Conservation (phyloP, 2,329 filamentous ascomycete species). For the Blastomyces silverae region DNA sequence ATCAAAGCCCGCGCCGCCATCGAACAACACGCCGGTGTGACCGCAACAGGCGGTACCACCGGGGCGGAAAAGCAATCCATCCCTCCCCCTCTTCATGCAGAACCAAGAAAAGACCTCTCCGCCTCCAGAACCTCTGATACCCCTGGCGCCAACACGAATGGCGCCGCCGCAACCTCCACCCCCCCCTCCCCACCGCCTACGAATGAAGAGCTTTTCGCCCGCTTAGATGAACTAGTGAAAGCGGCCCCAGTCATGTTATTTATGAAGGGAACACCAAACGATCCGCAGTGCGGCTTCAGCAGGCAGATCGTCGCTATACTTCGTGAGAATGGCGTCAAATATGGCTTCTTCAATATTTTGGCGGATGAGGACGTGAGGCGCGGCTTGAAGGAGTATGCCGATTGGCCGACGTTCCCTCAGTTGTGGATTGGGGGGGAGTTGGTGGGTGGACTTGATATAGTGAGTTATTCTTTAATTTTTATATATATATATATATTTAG, state of each 20-base stretch:
- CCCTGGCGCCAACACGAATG: slow-evolving; percentile 29
- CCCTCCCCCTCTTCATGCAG: slow-evolving; percentile 37
- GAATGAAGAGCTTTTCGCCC: slow-evolving; percentile 78
- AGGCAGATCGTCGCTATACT: slow-evolving; percentile 80
- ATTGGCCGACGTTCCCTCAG: slow-evolving; percentile 97
- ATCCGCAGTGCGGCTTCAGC: slow-evolving; percentile 87
- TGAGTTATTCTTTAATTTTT: slow-evolving; percentile 48
- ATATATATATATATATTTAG: background rate
- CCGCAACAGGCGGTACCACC: slow-evolving; percentile 26
- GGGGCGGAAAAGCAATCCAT: slow-evolving; percentile 33
- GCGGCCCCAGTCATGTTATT: slow-evolving; percentile 97
- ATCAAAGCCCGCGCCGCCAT: slow-evolving; percentile 77
- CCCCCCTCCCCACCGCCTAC: slow-evolving; percentile 48
- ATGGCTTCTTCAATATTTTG: slow-evolving; percentile 98
- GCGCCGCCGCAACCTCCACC: slow-evolving; percentile 23
- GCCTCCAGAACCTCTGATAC: slow-evolving; percentile 25
- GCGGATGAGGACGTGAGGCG: slow-evolving; percentile 96
- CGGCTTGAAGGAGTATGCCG: slow-evolving; percentile 93
- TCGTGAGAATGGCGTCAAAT: slow-evolving; percentile 84
- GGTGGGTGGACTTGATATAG: slow-evolving; percentile 90
- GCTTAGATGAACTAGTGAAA: slow-evolving; percentile 78
- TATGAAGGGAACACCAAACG: slow-evolving; percentile 91
- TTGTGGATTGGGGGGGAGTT: slow-evolving; percentile 87
- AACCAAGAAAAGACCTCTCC: slow-evolving; percentile 31
- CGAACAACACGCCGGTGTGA: slow-evolving; percentile 64